A percentile compares a stretch with the other conserved stretches of the same genome.
Evolutionary conservation across 371 early-diverging fungal species (phyloP).

Genomic region (Mucor plumbeus): DNA sequence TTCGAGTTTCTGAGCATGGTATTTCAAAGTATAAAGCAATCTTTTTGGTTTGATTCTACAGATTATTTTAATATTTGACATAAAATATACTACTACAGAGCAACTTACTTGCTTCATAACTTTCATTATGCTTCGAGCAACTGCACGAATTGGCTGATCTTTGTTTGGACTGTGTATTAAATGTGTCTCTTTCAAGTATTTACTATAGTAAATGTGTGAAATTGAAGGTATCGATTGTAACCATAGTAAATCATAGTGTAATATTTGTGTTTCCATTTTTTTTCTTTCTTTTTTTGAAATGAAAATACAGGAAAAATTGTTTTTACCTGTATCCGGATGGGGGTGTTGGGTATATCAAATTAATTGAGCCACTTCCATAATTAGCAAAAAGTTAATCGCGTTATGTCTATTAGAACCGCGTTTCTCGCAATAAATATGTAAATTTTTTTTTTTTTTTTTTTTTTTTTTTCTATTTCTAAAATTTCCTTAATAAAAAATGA

Average conservation of each 20-base stretch:
- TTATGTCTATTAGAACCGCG: background rate
- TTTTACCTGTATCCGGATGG: no score
- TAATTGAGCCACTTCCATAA: no score
- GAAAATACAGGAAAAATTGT: no score
- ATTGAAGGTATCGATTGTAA: background rate
- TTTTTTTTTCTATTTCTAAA: no score
- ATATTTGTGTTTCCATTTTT: background rate
- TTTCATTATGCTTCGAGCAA: background rate
- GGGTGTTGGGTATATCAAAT: no score
- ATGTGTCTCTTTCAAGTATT: background rate
- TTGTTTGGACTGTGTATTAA: background rate
- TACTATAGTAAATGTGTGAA: background rate
- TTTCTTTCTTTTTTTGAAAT: background rate
- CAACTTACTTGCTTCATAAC: background rate
- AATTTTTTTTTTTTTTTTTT: no score
- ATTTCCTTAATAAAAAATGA: background rate
- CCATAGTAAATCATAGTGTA: background rate
- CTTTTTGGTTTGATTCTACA: background rate
- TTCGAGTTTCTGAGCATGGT: background rate
- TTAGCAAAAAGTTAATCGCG: no score
- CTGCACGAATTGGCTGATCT: constrained; percentile 2
- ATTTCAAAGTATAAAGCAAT: background rate
- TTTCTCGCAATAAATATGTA: background rate
- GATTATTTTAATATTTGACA: no score
- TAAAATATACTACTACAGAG: no score